Evolutionary conservation across 345 rosid species (phyloP).

Genomic region (Linum tenue): DNA sequence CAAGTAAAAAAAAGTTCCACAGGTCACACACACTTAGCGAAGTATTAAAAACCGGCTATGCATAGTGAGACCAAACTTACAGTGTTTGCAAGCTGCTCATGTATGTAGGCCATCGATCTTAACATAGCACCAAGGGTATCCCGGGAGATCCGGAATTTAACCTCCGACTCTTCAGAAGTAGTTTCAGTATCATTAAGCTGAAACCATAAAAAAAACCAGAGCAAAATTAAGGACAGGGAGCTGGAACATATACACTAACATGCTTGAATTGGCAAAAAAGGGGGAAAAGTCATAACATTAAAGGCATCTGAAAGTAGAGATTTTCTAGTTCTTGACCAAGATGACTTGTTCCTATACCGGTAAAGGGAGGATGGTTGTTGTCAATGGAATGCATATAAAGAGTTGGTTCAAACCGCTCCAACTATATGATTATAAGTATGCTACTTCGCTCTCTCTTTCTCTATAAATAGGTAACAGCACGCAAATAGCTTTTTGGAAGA

Average conservation of each 20-base stretch:
- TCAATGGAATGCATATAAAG: neutral
- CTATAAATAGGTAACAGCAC: no score
- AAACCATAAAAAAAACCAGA: slow-evolving; percentile 10
- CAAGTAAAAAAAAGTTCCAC: no score
- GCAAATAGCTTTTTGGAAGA: no score
- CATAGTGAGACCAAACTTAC: slow-evolving; percentile 36
- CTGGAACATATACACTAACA: no score
- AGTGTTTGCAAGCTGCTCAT: slow-evolving; percentile 68
- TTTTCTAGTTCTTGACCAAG: slow-evolving; percentile 1
- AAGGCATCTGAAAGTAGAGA: neutral
- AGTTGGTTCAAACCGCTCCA: neutral
- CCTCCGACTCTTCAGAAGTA: slow-evolving; percentile 88
- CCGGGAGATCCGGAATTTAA: slow-evolving; percentile 89
- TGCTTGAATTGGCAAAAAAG: neutral
- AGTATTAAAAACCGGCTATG: neutral
- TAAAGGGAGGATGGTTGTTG: neutral
- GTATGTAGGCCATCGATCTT: slow-evolving; percentile 97
- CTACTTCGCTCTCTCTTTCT: no score
- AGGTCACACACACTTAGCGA: no score
- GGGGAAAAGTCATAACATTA: neutral
- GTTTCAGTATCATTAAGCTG: slow-evolving; percentile 94
- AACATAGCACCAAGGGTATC: slow-evolving; percentile 94
- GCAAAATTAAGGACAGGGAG: neutral
- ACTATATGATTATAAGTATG: neutral
- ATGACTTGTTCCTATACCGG: neutral